A percentile compares a stretch with the other conserved stretches of the same genome.
phyloP scores from a whole-genome alignment of 495 filamentous ascomycete species.

The Ramalina intermedia region DNA sequence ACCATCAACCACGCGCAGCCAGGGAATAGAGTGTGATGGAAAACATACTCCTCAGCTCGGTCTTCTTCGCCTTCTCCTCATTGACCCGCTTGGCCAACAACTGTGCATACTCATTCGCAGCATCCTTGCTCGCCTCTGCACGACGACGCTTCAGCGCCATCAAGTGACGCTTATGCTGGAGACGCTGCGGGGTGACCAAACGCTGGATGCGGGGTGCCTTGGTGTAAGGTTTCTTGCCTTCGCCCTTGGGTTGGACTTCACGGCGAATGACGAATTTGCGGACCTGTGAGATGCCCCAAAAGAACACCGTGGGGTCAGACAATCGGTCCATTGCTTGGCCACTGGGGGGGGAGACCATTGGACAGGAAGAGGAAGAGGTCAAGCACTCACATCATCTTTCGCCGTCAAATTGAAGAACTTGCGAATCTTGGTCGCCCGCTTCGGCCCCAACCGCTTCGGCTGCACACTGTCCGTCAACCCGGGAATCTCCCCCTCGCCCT shows the following conservation, averaged over 20 bases:
- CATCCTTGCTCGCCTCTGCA: conserved; percentile 88
- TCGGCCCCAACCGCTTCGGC: conserved; percentile 96
- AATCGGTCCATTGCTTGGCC: no score
- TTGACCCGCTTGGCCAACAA: conserved; percentile 87
- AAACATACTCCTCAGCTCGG: conserved; percentile 56
- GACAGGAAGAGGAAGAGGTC: no score
- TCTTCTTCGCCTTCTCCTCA: conserved; percentile 84
- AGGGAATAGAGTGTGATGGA: neutral
- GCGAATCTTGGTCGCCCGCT: conserved; percentile 98
- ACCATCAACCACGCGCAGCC: neutral
- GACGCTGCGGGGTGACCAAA: conserved; percentile 96
- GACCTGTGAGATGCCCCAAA: conserved; percentile 34
- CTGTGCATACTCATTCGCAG: conserved; percentile 90
- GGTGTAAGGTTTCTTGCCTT: conserved; percentile 95
- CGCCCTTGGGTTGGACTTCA: conserved; percentile 84
- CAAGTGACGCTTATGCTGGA: conserved; percentile 98
- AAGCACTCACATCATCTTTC: conserved; percentile 84
- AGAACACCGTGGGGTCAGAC: no score
- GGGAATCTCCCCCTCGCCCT: conserved; percentile 84
- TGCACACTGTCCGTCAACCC: conserved; percentile 92
- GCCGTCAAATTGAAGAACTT: conserved; percentile 97
- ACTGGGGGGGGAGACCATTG: no score
- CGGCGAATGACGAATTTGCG: conserved; percentile 99
- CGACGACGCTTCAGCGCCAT: conserved; percentile 94
- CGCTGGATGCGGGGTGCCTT: conserved; percentile 99